A percentile compares a stretch with the other conserved stretches of the same genome.
phyloP scores from a whole-genome alignment of 2,329 filamentous ascomycete species.

The Xylaria sp. region DNA sequence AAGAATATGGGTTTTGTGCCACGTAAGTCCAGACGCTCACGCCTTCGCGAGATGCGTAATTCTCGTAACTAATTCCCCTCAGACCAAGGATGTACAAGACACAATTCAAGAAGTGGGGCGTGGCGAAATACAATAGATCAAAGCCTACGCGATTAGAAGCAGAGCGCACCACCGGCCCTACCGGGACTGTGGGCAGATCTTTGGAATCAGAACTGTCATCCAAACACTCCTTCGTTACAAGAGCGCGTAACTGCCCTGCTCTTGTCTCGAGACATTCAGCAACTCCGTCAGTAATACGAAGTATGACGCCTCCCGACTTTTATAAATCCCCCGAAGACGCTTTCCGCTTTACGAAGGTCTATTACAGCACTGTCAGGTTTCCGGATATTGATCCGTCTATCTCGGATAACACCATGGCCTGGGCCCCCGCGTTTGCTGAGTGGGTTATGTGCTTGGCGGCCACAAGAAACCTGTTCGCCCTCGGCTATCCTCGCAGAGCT shows the following conservation, averaged over 20 bases:
- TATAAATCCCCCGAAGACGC: conserved; percentile 14
- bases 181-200: not conserved
- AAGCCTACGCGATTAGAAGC: not conserved
- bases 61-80: not conserved
- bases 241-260: not conserved
- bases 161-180: not conserved
- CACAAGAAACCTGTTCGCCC: not conserved
- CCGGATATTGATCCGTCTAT: not conserved
- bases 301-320: conserved; percentile 13
- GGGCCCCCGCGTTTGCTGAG: not conserved
- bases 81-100: conserved; percentile 25
- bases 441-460: not conserved
- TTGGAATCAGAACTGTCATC: not conserved
- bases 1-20: conserved; percentile 7
- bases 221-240: not conserved
- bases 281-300: not conserved
- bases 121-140: conserved; percentile 6
- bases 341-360: not conserved
- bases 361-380: conserved; percentile 8
- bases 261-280: not conserved
- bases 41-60: no score
- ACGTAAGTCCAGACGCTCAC: conserved; percentile 10
- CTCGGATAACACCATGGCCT: not conserved
- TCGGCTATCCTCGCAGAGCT: not conserved
- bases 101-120: conserved; percentile 27